phyloP scores from a whole-genome alignment of 1,284 basidiomycete species.

The Agroathelia rolfsii region DNA sequence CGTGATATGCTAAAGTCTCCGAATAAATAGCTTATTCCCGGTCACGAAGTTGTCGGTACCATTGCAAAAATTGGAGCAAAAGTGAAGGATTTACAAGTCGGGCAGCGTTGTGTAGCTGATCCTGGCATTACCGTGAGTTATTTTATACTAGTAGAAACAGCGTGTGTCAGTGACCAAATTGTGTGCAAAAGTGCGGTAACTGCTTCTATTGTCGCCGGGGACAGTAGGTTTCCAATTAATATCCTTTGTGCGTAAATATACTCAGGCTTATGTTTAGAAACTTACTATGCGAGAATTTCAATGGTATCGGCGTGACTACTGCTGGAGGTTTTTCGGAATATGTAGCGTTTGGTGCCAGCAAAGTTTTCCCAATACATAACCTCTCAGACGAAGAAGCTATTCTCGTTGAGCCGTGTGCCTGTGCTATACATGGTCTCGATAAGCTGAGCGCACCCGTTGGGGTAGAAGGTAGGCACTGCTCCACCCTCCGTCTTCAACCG shows the following conservation, averaged over 20 bases:
- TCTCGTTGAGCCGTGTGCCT: conserved; percentile 78
- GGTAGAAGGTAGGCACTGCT: conserved; percentile 52
- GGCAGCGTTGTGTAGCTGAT: conserved; percentile 78
- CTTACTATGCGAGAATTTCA: conserved; percentile 72
- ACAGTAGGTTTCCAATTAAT: no score
- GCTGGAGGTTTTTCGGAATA: conserved; percentile 86
- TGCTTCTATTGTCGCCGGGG: conserved; percentile 83
- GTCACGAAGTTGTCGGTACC: conserved; percentile 71
- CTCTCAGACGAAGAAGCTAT: conserved; percentile 82
- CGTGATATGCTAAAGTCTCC: conserved; percentile 7
- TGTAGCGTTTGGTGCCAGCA: conserved; percentile 32
- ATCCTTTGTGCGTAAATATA: no score
- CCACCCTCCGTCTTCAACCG: conserved; percentile 27
- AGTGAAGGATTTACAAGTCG: conserved; percentile 56
- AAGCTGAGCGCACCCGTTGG: conserved; percentile 73
- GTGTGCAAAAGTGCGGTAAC: conserved; percentile 48
- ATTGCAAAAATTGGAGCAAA: conserved; percentile 63
- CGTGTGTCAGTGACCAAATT: neutral
- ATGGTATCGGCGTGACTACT: conserved; percentile 63
- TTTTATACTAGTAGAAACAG: conserved; percentile 3
- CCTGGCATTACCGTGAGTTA: conserved; percentile 43
- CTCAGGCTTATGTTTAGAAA: no score
- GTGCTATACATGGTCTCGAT: conserved; percentile 83
- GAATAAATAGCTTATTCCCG: conserved; percentile 56
- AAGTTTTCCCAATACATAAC: conserved; percentile 79